Conservation (phyloP, 202 grass and related monocot species). For the Setaria italica region DNA sequence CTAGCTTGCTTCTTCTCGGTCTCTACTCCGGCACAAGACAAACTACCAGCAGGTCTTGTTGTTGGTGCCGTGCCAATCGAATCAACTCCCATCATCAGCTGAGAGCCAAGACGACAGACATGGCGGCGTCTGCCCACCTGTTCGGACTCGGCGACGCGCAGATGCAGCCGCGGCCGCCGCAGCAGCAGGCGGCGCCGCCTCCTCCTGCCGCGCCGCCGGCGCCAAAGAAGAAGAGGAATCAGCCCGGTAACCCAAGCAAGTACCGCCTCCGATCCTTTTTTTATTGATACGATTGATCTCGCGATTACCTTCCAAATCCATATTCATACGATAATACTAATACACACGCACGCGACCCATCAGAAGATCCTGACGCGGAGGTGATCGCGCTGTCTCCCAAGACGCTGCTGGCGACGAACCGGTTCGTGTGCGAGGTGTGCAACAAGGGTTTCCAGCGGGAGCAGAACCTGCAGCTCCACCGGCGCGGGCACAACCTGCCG, state of each 20-base stretch:
- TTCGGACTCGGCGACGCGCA: slow-evolving; percentile 60
- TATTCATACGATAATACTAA: not conserved
- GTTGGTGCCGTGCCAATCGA: not conserved
- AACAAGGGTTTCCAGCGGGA: slow-evolving; percentile 93
- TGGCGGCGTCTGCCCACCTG: slow-evolving; percentile 58
- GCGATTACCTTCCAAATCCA: not conserved
- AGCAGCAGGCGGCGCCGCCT: slow-evolving; percentile 16
- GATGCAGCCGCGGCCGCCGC: slow-evolving; percentile 44
- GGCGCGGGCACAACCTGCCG: slow-evolving; percentile 92
- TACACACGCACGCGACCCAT: no score
- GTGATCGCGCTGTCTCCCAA: slow-evolving; percentile 81
- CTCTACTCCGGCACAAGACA: no score
- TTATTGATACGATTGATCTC: not conserved
- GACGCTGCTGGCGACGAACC: slow-evolving; percentile 80
- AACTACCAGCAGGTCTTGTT: not conserved
- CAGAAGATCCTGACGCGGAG: slow-evolving; percentile 80
- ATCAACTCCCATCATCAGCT: not conserved
- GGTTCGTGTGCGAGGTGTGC: slow-evolving; percentile 90
- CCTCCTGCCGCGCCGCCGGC: slow-evolving; percentile 31
- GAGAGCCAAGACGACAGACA: slow-evolving; percentile 5
- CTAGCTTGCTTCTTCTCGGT: not conserved
- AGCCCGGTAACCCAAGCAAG: slow-evolving; percentile 92
- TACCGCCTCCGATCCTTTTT: not conserved
- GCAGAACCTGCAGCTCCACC: slow-evolving; percentile 99
- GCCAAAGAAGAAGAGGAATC: slow-evolving; percentile 87